Percentiles rank a stretch among this genome's conserved stretches.
phyloP scores from a whole-genome alignment of 495 filamentous ascomycete species.

The Achaetomiella virescens region DNA sequence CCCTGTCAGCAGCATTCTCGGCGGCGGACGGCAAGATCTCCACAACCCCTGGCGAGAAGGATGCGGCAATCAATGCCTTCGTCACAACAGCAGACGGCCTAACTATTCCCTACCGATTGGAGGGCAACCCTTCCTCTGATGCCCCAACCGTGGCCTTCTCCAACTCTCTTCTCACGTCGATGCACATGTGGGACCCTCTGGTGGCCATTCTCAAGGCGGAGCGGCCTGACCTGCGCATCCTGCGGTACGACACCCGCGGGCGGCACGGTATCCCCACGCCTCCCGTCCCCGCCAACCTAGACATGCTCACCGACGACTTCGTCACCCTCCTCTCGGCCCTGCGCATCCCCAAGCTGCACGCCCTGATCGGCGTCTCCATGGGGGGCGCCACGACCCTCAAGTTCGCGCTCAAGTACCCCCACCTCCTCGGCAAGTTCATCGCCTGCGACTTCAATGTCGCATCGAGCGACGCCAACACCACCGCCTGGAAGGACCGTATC shows the following conservation, averaged over 20 bases:
- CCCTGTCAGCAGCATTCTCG: constrained; percentile 37
- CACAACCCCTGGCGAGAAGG: constrained; percentile 31
- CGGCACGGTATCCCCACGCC: constrained; percentile 46
- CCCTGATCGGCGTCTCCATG: constrained; percentile 66
- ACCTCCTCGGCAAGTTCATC: constrained; percentile 53
- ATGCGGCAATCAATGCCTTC: constrained; percentile 55
- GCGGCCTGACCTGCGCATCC: constrained; percentile 60
- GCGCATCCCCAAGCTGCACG: constrained; percentile 53
- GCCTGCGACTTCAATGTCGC: constrained; percentile 72
- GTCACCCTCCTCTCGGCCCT: constrained; percentile 52
- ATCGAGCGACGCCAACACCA: constrained; percentile 60
- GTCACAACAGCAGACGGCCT: constrained; percentile 66
- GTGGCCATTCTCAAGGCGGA: constrained; percentile 50
- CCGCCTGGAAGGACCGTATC: constrained; percentile 71
- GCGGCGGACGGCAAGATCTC: constrained; percentile 48
- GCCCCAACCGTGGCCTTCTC: constrained; percentile 65
- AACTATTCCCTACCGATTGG: constrained; percentile 63
- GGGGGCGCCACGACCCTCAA: constrained; percentile 71
- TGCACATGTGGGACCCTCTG: constrained; percentile 72
- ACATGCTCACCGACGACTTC: constrained; percentile 61
- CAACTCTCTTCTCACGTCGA: constrained; percentile 68
- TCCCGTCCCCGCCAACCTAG: constrained; percentile 44
- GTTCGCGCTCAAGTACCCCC: constrained; percentile 59
- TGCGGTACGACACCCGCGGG: constrained; percentile 67
- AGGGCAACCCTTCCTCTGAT: constrained; percentile 57